Conservation (phyloP, 2,329 filamentous ascomycete species). For the Elsinoe batatas region DNA sequence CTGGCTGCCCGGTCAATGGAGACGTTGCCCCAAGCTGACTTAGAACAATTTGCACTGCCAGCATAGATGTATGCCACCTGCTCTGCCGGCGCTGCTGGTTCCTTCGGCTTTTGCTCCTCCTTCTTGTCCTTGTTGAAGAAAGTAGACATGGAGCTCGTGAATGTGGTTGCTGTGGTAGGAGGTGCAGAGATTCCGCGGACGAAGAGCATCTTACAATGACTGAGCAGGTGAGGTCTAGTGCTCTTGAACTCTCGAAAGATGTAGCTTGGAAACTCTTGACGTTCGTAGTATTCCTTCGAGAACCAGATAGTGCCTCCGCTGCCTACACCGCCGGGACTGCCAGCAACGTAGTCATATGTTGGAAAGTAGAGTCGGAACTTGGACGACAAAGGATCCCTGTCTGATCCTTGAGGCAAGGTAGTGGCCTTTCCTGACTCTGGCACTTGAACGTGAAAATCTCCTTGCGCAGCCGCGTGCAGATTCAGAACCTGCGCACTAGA, state of each 20-base stretch:
- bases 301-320: constrained; percentile 76
- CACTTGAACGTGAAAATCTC: constrained; percentile 19
- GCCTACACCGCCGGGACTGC: constrained; percentile 27
- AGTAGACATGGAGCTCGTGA: neutral
- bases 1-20: constrained; percentile 50
- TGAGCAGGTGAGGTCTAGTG: constrained; percentile 59
- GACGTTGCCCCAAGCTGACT: constrained; percentile 85
- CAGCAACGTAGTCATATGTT: constrained; percentile 49
- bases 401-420: neutral
- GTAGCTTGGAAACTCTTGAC: constrained; percentile 57
- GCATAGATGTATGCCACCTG: constrained; percentile 67
- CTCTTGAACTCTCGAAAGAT: constrained; percentile 69
- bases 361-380: constrained; percentile 72
- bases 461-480: constrained; percentile 50
- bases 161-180: too few relatives aligned
- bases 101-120: neutral
- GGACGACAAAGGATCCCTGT: constrained; percentile 22
- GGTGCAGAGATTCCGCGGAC: constrained; percentile 17
- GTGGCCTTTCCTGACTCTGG: constrained; percentile 23
- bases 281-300: constrained; percentile 61
- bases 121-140: constrained; percentile 6
- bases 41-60: constrained; percentile 84
- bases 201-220: constrained; percentile 65
- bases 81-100: neutral
- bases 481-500: constrained; percentile 55